Evolutionary conservation across 1,284 basidiomycete genomes (phyloP), one percentile per base, ranked within the genome.

Genomic region (Xerocomus amazonicus): DNA sequence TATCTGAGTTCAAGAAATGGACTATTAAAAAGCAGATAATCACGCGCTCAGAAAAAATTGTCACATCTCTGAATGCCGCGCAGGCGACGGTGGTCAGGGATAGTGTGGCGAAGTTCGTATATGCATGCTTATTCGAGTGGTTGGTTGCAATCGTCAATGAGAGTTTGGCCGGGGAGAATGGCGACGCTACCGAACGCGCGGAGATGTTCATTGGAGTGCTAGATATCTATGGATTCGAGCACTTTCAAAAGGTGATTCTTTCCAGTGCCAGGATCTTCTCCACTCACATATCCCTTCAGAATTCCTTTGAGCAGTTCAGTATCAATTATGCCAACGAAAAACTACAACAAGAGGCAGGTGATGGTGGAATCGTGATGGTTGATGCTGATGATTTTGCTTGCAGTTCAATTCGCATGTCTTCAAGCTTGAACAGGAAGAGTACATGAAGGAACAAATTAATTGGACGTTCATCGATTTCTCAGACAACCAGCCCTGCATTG

Each of bases 301-400:
- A 97, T 71, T 97, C 93, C 9, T 99, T 98, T 66, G 97, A 99
- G 70, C 97, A 99, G 73, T 99, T 99, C 73, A 97, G 95, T 70
- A 99, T 99, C 76, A 99, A 99, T 69, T 99, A 98, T 69, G 97
- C 97, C 40, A 99, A 99, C 64, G 97, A 99, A 72, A 98, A 99
- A 68, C 70, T 97, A 31, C 94, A 97, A 61, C 94, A 97, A 68
- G 92, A 96, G 80, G 91, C 90, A 58, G 33, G 68, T 56, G 31
- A 16, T 41, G n/a, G 9, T 27, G n/a, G 16, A 13, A 19, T 36
- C 16, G 16, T 34, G 6, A 16, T 39, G 45, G 32, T 17, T 14
- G 12, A 12, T 40, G 48, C 55, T 69, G 32, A 70, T 62, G 29
- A 32, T 55, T 45, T 47, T 47, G 31, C 45, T 31, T 27, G 50